phyloP scores from a whole-genome alignment of 1,139 yeast genomes.

The Hansenula sp. region DNA sequence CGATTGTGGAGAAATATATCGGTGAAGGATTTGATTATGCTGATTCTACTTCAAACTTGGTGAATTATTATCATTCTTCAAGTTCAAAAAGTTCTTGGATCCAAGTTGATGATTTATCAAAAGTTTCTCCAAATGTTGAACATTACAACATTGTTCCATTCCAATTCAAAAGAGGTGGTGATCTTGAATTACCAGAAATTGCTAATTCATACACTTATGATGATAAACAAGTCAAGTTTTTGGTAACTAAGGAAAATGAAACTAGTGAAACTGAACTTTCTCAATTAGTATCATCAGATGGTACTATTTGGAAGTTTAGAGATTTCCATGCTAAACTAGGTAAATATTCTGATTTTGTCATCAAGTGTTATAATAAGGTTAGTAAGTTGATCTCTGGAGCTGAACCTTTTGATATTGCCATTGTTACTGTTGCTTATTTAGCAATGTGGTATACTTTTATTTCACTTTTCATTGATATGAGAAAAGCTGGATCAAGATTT shows the following conservation, averaged over 20 bases:
- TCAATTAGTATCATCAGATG: slow-evolving; percentile 32
- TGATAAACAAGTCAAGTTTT: slow-evolving; percentile 23
- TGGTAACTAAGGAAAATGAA: slow-evolving; percentile 20
- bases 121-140: slow-evolving; percentile 31
- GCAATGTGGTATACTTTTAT: slow-evolving; percentile 89
- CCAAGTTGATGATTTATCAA: slow-evolving; percentile 31
- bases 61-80: slow-evolving; percentile 19
- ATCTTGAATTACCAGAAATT: slow-evolving; percentile 24
- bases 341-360: slow-evolving; percentile 60
- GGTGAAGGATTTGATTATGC: slow-evolving; percentile 29
- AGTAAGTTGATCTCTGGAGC: slow-evolving; percentile 63
- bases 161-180: slow-evolving; percentile 44
- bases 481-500: slow-evolving; percentile 73
- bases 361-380: slow-evolving; percentile 41
- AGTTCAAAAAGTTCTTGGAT: slow-evolving; percentile 39
- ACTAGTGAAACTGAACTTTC: slow-evolving; percentile 8
- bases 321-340: slow-evolving; percentile 62
- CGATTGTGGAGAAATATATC: slow-evolving; percentile 76
- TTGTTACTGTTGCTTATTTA: slow-evolving; percentile 76
- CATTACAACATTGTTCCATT: slow-evolving; percentile 51
- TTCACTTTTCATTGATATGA: slow-evolving; percentile 79
- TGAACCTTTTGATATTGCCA: slow-evolving; percentile 79
- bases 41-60: slow-evolving; percentile 7
- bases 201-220: slow-evolving; percentile 21
- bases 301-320: slow-evolving; percentile 53